Evolutionary conservation across 371 early-diverging fungal species (phyloP).

Genomic region (Apophysomyces ossiformis): DNA sequence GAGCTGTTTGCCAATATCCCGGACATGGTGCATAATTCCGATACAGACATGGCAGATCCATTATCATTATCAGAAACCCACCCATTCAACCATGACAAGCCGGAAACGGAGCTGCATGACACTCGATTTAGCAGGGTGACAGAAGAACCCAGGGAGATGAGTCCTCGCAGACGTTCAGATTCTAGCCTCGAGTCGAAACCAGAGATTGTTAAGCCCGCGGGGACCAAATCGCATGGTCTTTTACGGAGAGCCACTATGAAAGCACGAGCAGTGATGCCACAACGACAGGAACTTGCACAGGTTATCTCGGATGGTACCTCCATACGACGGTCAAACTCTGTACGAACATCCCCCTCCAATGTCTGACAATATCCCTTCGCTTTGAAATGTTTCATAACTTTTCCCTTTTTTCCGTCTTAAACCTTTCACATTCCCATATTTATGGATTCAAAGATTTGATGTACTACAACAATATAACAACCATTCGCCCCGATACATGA

Average conservation of each 20-base stretch:
- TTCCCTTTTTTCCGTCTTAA: neutral
- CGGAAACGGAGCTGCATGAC: neutral
- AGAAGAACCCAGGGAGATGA: neutral
- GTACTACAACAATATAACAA: neutral
- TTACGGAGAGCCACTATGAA: conserved; percentile 5
- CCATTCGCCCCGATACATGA: neutral
- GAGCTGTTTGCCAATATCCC: conserved; percentile 29
- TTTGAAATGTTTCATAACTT: conserved; percentile 2
- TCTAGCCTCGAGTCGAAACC: neutral
- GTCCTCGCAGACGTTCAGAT: neutral
- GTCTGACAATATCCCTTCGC: neutral
- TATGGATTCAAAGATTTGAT: neutral
- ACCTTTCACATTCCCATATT: neutral
- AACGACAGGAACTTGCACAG: neutral
- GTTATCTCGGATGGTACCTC: neutral
- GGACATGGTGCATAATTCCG: neutral
- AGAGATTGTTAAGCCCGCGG: neutral
- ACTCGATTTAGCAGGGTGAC: neutral
- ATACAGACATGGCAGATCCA: neutral
- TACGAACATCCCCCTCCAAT: neutral
- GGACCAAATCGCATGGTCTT: neutral
- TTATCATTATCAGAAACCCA: neutral
- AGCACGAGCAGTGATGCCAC: conserved; percentile 7
- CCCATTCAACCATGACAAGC: neutral
- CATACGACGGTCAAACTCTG: neutral